Percentiles rank a stretch among this genome's conserved stretches.
phyloP scores from a whole-genome alignment of 768 basidiomycete genomes.

The Pleurotus tuber-regium region DNA sequence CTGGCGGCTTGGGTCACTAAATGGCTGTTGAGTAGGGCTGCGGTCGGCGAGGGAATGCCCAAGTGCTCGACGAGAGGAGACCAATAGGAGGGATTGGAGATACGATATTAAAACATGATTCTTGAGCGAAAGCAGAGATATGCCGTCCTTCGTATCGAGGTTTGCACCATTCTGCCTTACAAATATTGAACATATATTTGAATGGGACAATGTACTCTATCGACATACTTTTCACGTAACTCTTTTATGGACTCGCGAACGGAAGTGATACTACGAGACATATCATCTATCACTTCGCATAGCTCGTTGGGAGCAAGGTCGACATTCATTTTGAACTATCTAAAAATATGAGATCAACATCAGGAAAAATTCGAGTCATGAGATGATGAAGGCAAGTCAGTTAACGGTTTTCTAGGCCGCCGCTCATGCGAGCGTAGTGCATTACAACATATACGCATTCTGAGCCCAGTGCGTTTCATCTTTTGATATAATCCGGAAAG shows the following conservation, averaged over 20 bases:
- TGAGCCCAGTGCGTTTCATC: constrained; percentile 68
- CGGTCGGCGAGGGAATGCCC: constrained; percentile 61
- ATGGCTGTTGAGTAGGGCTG: constrained; percentile 46
- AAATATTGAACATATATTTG: constrained; percentile 11
- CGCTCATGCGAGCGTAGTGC: constrained; percentile 45
- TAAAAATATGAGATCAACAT: too few relatives aligned
- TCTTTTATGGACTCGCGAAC: constrained; percentile 54
- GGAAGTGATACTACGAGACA: constrained; percentile 61
- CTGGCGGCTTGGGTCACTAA: constrained; percentile 49
- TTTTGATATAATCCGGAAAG: too few relatives aligned
- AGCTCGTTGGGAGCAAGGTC: constrained; percentile 24
- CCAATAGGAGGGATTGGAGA: constrained; percentile 75
- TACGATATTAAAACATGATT: constrained; percentile 83
- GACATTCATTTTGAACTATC: too few relatives aligned
- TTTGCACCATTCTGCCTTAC: constrained; percentile 20
- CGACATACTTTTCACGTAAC: constrained; percentile 52
- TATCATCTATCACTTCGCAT: constrained; percentile 43
- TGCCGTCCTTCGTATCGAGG: constrained; percentile 68
- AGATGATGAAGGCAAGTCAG: constrained; percentile 26
- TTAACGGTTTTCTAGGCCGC: constrained; percentile 58
- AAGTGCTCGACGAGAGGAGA: constrained; percentile 65
- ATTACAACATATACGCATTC: constrained; percentile 38
- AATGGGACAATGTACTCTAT: constrained; percentile 7
- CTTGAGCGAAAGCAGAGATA: constrained; percentile 89
- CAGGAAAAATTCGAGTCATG: too few relatives aligned